Conservation (phyloP, 2,329 filamentous ascomycete species). For the Penicillium olsonii region DNA sequence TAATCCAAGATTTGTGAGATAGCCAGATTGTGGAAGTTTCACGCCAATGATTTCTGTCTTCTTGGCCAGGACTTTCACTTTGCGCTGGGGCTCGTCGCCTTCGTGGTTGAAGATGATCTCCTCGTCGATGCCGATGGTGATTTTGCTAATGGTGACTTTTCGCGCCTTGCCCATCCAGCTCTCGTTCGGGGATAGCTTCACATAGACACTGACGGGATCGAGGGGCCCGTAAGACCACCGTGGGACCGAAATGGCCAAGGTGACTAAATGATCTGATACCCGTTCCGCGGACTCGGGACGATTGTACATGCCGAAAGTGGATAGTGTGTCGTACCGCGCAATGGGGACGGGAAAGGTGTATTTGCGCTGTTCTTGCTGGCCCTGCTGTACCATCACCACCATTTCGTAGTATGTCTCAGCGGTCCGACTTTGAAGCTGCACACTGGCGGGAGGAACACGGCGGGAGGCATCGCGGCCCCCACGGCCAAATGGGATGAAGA, state of each 20-base stretch:
- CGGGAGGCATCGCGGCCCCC: constrained; percentile 87
- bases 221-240: constrained; percentile 95
- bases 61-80: constrained; percentile 82
- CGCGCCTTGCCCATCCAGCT: constrained; percentile 90
- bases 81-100: constrained; percentile 89
- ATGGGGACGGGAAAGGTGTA: constrained; percentile 89
- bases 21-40: constrained; percentile 86
- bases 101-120: constrained; percentile 99
- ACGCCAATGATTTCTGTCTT: constrained; percentile 78
- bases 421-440: constrained; percentile 88
- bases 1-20: constrained; percentile 87
- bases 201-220: constrained; percentile 93
- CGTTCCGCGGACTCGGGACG: constrained; percentile 84
- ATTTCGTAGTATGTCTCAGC: constrained; percentile 97
- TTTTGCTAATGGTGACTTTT: constrained; percentile 89
- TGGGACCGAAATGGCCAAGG: constrained; percentile 85
- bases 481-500: constrained; percentile 94
- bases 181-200: constrained; percentile 87
- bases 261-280: constrained; percentile 87
- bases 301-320: constrained; percentile 99
- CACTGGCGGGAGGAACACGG: constrained; percentile 85
- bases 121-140: constrained; percentile 91
- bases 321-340: constrained; percentile 91
- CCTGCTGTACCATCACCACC: constrained; percentile 92
- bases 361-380: constrained; percentile 81